Percentiles rank a stretch among this genome's conserved stretches.
These are phyloP conservation scores for Camellia granthamiana DNA, from an alignment of 148 eudicot genomes.

Conservation along the genomic window DNA sequence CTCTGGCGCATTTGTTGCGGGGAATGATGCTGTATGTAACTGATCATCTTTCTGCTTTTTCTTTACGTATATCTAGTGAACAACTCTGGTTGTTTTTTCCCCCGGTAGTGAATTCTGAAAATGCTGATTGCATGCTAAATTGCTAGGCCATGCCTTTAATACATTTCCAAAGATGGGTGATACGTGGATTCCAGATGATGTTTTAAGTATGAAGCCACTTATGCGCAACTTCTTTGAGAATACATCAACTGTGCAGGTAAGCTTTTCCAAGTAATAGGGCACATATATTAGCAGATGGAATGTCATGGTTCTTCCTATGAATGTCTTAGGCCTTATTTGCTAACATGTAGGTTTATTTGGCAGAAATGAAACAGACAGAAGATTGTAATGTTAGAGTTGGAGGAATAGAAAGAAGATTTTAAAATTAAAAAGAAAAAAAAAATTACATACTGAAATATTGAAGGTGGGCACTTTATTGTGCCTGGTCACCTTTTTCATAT, in stretches of 20 bases:
- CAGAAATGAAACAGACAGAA: neutral
- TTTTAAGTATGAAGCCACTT: constrained; percentile 81
- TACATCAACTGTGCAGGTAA: constrained; percentile 93
- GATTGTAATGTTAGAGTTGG: neutral
- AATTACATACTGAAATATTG: neutral
- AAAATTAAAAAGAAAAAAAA: neutral
- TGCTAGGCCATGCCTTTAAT: constrained; percentile 84
- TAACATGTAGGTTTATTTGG: neutral
- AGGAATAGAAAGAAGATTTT: neutral
- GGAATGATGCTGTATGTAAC: constrained; percentile 90
- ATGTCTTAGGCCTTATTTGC: neutral
- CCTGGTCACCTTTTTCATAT: neutral
- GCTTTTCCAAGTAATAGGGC: neutral
- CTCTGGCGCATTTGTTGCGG: constrained; percentile 99
- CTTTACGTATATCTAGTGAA: neutral
- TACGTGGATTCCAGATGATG: constrained; percentile 90
- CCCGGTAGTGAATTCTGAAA: neutral
- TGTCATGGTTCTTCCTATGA: neutral
- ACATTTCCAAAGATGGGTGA: constrained; percentile 99
- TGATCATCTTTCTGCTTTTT: neutral
- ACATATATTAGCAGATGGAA: too few species aligned
- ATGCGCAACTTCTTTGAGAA: constrained; percentile 93
- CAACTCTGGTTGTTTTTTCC: neutral
- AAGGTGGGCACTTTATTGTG: neutral
- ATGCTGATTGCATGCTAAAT: constrained; percentile 7